A percentile compares a stretch with the other conserved stretches of the same genome.
These are phyloP conservation scores for Proliferodiscus dingleyae DNA, from an alignment of 2,329 filamentous ascomycete genomes.

Conservation along the genomic window DNA sequence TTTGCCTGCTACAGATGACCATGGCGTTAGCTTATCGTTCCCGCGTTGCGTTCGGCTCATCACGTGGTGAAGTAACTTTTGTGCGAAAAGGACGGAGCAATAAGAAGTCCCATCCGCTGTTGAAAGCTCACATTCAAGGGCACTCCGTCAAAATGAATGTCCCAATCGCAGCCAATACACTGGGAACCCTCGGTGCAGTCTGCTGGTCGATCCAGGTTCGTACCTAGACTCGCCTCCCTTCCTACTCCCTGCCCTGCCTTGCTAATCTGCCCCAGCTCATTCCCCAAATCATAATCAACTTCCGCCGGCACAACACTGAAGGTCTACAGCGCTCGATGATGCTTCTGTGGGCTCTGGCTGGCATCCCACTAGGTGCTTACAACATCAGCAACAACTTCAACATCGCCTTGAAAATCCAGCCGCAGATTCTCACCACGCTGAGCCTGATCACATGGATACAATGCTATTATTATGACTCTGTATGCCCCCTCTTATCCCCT, in stretches of 20 bases:
- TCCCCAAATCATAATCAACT: constrained; percentile 66
- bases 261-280: constrained; percentile 45
- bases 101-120: too few species aligned
- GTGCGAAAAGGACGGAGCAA: too few species aligned
- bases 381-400: constrained; percentile 31
- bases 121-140: too few species aligned
- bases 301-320: constrained; percentile 58
- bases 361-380: constrained; percentile 55
- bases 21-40: too few species aligned
- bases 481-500: constrained; percentile 1
- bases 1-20: too few species aligned
- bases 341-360: constrained; percentile 65
- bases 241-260: background rate
- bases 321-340: constrained; percentile 67
- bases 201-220: constrained; percentile 62
- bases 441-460: constrained; percentile 34
- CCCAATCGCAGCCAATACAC: constrained; percentile 50
- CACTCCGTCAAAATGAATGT: constrained; percentile 42
- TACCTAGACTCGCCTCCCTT: background rate
- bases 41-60: too few species aligned
- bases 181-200: constrained; percentile 56
- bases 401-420: constrained; percentile 30
- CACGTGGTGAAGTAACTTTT: too few species aligned
- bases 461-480: constrained; percentile 41
- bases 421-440: constrained; percentile 31